Evolutionary conservation across 179 eudicot genomes (phyloP).

Genomic region (Spinacia oleracea): DNA sequence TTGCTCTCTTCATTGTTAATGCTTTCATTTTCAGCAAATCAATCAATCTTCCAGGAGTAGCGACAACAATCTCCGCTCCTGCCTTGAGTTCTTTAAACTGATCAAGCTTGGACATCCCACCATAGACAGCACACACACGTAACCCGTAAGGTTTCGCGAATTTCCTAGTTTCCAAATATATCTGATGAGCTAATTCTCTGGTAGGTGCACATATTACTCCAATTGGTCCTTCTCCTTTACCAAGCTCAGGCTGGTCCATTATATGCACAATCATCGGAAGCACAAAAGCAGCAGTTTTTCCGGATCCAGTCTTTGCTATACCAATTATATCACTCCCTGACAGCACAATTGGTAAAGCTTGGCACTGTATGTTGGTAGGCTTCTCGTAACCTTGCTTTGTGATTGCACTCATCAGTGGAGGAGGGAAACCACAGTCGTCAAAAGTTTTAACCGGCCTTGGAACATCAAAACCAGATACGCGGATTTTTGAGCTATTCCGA

Average conservation of each 20-base stretch:
- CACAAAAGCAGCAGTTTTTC: constrained; percentile 95
- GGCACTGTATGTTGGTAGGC: constrained; percentile 93
- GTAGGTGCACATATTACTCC: constrained; percentile 98
- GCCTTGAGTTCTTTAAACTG: constrained; percentile 95
- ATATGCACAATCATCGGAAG: constrained; percentile 98
- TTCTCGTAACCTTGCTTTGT: constrained; percentile 91
- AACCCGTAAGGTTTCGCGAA: constrained; percentile 74
- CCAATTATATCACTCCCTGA: constrained; percentile 93
- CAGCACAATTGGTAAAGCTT: constrained; percentile 84
- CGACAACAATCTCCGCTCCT: constrained; percentile 90
- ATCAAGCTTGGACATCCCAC: constrained; percentile 97
- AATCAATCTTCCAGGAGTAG: constrained; percentile 94
- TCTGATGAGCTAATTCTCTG: constrained; percentile 98
- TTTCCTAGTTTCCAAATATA: constrained; percentile 86
- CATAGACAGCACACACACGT: constrained; percentile 92
- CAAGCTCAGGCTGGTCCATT: constrained; percentile 95
- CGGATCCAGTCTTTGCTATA: constrained; percentile 97
- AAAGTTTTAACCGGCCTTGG: constrained; percentile 87
- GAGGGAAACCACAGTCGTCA: constrained; percentile 83
- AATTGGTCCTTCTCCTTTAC: constrained; percentile 91
- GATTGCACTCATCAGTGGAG: constrained; percentile 66
- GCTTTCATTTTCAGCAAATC: constrained; percentile 97
- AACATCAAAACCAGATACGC: constrained; percentile 92
- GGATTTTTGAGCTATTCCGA: constrained; percentile 67
- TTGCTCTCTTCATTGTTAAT: constrained; percentile 77